Conservation (phyloP, 2,329 filamentous ascomycete genomes). For the Rhinocladiella similis region DNA sequence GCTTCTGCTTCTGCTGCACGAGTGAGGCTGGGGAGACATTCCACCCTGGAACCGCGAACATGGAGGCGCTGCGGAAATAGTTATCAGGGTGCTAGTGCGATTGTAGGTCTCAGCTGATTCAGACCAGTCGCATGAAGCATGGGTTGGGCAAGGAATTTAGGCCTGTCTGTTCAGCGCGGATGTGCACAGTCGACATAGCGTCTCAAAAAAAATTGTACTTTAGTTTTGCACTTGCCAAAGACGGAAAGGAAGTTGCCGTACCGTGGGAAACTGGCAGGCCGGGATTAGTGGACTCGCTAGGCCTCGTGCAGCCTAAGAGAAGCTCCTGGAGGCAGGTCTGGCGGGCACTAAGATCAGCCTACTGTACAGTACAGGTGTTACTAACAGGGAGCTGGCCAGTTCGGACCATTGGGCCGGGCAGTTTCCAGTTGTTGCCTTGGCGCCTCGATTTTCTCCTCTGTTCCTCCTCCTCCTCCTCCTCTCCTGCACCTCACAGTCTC, state of each 20-base stretch:
- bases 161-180: background rate
- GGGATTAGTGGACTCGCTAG: background rate
- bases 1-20: constrained; percentile 31
- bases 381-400: too few species aligned
- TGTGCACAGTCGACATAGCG: background rate
- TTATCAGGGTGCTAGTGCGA: constrained; percentile 5
- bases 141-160: background rate
- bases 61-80: constrained; percentile 22
- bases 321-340: too few species aligned
- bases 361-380: too few species aligned
- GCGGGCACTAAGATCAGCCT: background rate
- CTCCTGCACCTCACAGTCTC: background rate
- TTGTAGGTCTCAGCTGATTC: constrained; percentile 18
- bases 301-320: too few species aligned
- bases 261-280: background rate
- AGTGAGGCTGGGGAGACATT: constrained; percentile 59
- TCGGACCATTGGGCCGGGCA: background rate
- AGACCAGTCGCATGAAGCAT: background rate
- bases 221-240: background rate
- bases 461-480: background rate
- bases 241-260: background rate
- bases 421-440: background rate
- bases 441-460: too few species aligned
- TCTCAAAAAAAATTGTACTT: background rate
- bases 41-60: constrained; percentile 97